Conservation (phyloP, 495 filamentous ascomycete genomes). For the Aspergillus egyptiacus region DNA sequence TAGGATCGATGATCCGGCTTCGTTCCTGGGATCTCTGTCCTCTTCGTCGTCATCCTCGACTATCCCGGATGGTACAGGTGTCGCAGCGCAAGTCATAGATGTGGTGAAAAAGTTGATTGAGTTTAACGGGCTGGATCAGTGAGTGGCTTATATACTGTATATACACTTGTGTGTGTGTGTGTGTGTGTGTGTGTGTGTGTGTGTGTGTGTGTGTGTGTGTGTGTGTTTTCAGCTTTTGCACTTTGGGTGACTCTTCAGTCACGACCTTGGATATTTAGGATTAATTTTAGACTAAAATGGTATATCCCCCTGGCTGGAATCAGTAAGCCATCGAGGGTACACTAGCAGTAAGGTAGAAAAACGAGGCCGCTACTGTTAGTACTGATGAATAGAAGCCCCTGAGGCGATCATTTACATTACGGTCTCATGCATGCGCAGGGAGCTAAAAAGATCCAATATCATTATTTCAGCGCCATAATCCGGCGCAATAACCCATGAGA, state of each 20-base stretch:
- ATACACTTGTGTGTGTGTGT: too few relatives aligned
- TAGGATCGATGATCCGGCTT: constrained; percentile 69
- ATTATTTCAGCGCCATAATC: constrained; percentile 17
- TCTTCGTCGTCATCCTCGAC: constrained; percentile 20
- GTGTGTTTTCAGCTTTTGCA: background rate
- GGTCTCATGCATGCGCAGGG: too few relatives aligned
- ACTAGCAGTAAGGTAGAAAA: background rate
- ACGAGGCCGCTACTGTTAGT: background rate
- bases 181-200: too few relatives aligned
- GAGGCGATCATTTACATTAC: too few relatives aligned
- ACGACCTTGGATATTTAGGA: background rate
- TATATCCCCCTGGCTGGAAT: background rate
- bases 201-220: too few relatives aligned
- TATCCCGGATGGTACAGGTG: background rate
- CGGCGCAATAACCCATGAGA: constrained; percentile 13
- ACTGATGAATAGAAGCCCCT: too few relatives aligned
- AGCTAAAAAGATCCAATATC: constrained; percentile 14
- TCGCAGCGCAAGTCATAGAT: constrained; percentile 60
- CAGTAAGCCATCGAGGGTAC: background rate
- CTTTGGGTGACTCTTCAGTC: background rate
- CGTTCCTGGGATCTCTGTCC: constrained; percentile 33
- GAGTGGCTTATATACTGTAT: too few relatives aligned
- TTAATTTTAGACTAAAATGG: background rate
- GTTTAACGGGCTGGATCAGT: constrained; percentile 78
- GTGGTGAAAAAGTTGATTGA: constrained; percentile 74